Evolutionary conservation across 768 basidiomycete genomes (phyloP).

Genomic region (Porphyrellus cyaneotinctus): DNA sequence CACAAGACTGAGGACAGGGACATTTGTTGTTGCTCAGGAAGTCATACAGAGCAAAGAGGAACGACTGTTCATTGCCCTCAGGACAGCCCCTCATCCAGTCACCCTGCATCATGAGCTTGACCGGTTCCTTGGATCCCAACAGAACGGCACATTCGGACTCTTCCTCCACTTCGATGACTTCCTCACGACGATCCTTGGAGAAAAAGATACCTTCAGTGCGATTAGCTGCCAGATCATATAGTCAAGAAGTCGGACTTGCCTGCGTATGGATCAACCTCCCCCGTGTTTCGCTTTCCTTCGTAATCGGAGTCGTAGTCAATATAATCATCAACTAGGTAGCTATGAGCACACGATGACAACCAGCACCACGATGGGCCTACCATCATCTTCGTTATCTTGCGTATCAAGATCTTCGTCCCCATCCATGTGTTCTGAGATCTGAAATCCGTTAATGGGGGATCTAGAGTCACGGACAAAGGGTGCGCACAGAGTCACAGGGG

Average conservation of each 20-base stretch:
- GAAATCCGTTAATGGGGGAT: slow-evolving; percentile 5
- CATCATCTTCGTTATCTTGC: slow-evolving; percentile 51
- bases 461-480: background rate
- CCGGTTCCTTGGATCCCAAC: slow-evolving; percentile 40
- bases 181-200: slow-evolving; percentile 89
- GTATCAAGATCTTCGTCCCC: slow-evolving; percentile 47
- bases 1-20: slow-evolving; percentile 74
- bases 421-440: slow-evolving; percentile 60
- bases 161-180: slow-evolving; percentile 90
- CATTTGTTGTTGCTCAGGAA: slow-evolving; percentile 62
- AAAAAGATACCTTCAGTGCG: slow-evolving; percentile 74
- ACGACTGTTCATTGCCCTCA: slow-evolving; percentile 86
- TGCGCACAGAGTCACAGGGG: slow-evolving; percentile 23
- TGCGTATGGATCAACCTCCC: slow-evolving; percentile 84
- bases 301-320: slow-evolving; percentile 83
- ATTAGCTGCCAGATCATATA: slow-evolving; percentile 5
- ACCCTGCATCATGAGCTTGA: slow-evolving; percentile 77
- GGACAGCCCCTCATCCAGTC: slow-evolving; percentile 99
- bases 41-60: slow-evolving; percentile 81
- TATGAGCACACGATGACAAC: slow-evolving; percentile 8
- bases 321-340: slow-evolving; percentile 47
- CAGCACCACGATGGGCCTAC: slow-evolving; percentile 23
- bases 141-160: slow-evolving; percentile 53
- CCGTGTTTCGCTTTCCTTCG: slow-evolving; percentile 44
- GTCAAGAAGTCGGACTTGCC: slow-evolving; percentile 40